Conservation (phyloP, 148 eudicot genomes). For the Vaccinium darrowii region DNA sequence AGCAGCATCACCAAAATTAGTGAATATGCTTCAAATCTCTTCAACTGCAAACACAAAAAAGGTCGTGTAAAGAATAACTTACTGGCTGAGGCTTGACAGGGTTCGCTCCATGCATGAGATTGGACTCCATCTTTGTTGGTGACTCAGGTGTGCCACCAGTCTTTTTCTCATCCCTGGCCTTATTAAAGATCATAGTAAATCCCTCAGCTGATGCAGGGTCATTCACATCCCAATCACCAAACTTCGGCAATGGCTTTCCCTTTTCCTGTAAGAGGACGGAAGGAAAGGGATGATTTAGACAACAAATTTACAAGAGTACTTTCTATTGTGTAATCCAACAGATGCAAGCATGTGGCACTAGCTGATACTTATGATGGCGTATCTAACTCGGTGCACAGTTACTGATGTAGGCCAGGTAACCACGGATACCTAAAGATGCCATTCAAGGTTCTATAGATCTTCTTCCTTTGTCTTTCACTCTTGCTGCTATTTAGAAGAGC, state of each 20-base stretch:
- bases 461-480: not conserved
- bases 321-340: not conserved
- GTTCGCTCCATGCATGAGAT: constrained; percentile 42
- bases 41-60: not conserved
- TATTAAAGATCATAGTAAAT: constrained; percentile 82
- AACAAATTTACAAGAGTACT: not conserved
- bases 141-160: constrained; percentile 79
- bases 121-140: constrained; percentile 49
- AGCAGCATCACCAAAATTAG: not conserved
- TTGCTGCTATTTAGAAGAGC: not conserved
- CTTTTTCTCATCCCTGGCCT: constrained; percentile 90
- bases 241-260: constrained; percentile 83
- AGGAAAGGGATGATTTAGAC: not conserved
- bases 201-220: constrained; percentile 94
- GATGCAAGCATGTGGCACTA: not conserved
- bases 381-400: not conserved
- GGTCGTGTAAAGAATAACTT: constrained; percentile 27
- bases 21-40: not conserved
- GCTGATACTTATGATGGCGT: not conserved
- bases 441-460: not conserved
- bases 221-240: constrained; percentile 96
- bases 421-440: not conserved
- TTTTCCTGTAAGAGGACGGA: constrained; percentile 49
- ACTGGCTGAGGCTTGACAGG: constrained; percentile 63
- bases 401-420: not conserved